Conservation (phyloP, 1,139 yeast species). For the Kodamaea suecica region DNA sequence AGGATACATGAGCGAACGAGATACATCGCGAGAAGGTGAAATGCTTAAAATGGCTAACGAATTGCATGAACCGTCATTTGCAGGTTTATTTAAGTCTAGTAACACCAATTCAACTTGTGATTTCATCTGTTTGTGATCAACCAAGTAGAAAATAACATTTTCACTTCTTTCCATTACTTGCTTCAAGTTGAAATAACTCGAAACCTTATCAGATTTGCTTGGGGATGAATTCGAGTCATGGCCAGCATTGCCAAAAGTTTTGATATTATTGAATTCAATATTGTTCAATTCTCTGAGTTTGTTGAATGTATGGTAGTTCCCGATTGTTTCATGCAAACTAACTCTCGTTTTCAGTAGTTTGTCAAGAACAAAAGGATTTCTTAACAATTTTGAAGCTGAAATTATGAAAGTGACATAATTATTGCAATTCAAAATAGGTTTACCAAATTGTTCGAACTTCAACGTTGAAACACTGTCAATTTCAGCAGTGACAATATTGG, state of each 20-base stretch:
- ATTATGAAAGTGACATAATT: constrained; percentile 33
- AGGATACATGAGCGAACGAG: constrained; percentile 35
- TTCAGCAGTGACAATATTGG: constrained; percentile 8
- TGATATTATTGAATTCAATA: constrained; percentile 37
- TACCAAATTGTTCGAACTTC: constrained; percentile 20
- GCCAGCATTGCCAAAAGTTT: constrained; percentile 22
- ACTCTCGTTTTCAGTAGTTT: constrained; percentile 22
- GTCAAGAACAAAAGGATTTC: constrained; percentile 43
- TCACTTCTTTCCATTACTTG: constrained; percentile 38
- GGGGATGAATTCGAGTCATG: constrained; percentile 5
- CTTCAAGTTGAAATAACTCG: constrained; percentile 37
- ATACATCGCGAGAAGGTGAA: constrained; percentile 9
- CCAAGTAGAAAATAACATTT: constrained; percentile 19
- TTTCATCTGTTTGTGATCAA: constrained; percentile 11
- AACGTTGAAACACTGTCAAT: constrained; percentile 17
- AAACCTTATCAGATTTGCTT: constrained; percentile 23
- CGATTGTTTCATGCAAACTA: constrained; percentile 21
- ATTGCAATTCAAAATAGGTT: constrained; percentile 33
- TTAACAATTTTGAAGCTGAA: constrained; percentile 18
- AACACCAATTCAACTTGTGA: constrained; percentile 30
- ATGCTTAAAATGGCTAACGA: constrained; percentile 37
- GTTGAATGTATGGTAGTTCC: constrained; percentile 17
- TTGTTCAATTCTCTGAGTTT: constrained; percentile 26
- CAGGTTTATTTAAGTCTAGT: constrained; percentile 18
- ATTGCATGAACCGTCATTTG: constrained; percentile 25